Evolutionary conservation across 345 rosid genomes (phyloP).

Genomic region (Pseudoturritis turrita): DNA sequence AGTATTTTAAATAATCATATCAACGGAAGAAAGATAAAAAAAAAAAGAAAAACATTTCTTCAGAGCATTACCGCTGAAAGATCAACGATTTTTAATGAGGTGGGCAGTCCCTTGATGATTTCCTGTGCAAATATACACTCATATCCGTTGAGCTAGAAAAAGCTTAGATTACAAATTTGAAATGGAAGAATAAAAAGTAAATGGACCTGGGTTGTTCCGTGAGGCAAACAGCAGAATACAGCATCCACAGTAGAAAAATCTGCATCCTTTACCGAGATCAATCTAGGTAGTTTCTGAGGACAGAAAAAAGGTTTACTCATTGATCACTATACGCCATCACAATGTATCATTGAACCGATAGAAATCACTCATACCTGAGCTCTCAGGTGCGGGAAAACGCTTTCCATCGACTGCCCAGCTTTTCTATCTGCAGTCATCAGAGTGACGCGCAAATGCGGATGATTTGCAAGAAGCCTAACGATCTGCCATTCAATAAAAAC

Average conservation of each 20-base stretch:
- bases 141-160: neutral
- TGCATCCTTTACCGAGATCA: conserved; percentile 78
- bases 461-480: conserved; percentile 72
- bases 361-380: conserved; percentile 48
- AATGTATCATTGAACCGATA: neutral
- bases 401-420: conserved; percentile 87
- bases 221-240: conserved; percentile 94
- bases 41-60: neutral
- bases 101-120: conserved; percentile 80
- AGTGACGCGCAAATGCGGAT: conserved; percentile 66
- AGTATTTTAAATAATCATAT: conserved; percentile 3
- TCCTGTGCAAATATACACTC: conserved; percentile 41
- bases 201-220: conserved; percentile 90
- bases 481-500: conserved; percentile 44
- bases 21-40: neutral
- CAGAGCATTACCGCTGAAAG: conserved; percentile 80
- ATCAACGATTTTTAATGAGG: conserved; percentile 70
- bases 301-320: neutral
- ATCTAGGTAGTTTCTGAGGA: conserved; percentile 67
- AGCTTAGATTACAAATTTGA: neutral
- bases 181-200: neutral
- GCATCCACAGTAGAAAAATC: conserved; percentile 82
- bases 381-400: conserved; percentile 77
- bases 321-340: neutral
- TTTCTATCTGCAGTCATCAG: conserved; percentile 97